Evolutionary conservation across 106 monocot genomes (phyloP), one percentile per base, ranked within the genome.

Genomic region (Chionographis japonica): DNA sequence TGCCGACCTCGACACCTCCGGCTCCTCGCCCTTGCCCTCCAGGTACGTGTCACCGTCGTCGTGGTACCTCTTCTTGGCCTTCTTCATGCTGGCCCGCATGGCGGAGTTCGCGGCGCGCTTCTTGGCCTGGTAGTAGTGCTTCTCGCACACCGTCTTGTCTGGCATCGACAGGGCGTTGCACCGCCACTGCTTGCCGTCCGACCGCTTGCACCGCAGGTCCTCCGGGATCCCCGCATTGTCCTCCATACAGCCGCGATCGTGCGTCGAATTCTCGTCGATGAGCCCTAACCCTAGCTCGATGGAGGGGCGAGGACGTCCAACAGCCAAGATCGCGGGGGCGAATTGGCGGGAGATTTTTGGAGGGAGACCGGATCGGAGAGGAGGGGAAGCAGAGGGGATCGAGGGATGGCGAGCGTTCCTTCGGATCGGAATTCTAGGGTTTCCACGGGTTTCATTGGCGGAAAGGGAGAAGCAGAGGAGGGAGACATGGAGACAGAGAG

Each of bases 151-250:
- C 18, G 97, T 98, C 80, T 98, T 98, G 67, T 98, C 97, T 1
- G 97, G 97, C 97, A 98, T 98, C 14, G 97, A 98, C 56, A 77
- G 63, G 4, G 97, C 97, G 58, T 79, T 98, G 87, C 97, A 98
- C 14, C 97, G 74, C 97, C 97, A 98, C 80, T 98, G 97, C 90
- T 98, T 98, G 8, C 97, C 97, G 55, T 98, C 97, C 12, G 97
- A 93, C 41, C 97, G 71, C 87, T 98, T 98, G 87, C 97, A 98
- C 68, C 97, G 63, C 53, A 98, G 69, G 37, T 90, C 92, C 81
- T 98, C 97, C 15, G 92, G 86, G 8, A 93, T 83, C 37, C 70
- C 81, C 19, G 4, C 54, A 41, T 51, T 65, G 61, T 87, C 89
- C 43, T 86, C 83, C 88, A 83, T 80, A 18, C 37, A 11, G 19